Evolutionary conservation across 176 grass and related monocot genomes (phyloP), one percentile per base, ranked within the genome.

Genomic region (Secale cereale): DNA sequence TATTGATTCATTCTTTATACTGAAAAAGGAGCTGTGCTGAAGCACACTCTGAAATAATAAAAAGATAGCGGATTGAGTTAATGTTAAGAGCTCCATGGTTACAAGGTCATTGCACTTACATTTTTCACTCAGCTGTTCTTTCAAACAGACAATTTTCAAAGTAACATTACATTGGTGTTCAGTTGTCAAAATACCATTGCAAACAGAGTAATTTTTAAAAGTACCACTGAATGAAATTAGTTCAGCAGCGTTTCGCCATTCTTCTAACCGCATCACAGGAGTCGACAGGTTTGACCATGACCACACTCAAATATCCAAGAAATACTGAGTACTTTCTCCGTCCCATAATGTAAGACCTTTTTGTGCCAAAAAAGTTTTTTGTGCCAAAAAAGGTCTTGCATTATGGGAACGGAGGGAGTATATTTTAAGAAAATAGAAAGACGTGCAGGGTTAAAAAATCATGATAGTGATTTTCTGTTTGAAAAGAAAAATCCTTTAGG

Each of bases 1-100:
- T 62, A 36, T 83, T 88, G 29, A 22, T 83, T 88, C 70, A 31
- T 88, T 82, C 62, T 70, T 88, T 41, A 54, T 52, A 65, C 32
- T 23, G 11, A 57, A 71, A 77, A 77, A 29, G 30, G 4, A 12
- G 46, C 14, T 41, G 56, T 19, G 33, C 65, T 46, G 12, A 80
- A 63, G 12, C 39, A 22, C 23, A 33, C 8, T 64, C 19, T 26
- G 27, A 62, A 14, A 79, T 32, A 45, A 31, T 50, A 50, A 50
- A 50, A 50, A 5, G 7, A 50, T 50, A 50, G 70, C 6, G 10
- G 5, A 37, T 74, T 40, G 28, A 72, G 29, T 39, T 26, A 26
- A 62, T 48, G 50, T 25, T 20, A 78, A 26, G 48, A 9, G 43
- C 25, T 62, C 36, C 37, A 28, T 6, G 25, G 19, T 36, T 66